Conservation (phyloP, 75 land plant species). For the Cryptomeria japonica region DNA sequence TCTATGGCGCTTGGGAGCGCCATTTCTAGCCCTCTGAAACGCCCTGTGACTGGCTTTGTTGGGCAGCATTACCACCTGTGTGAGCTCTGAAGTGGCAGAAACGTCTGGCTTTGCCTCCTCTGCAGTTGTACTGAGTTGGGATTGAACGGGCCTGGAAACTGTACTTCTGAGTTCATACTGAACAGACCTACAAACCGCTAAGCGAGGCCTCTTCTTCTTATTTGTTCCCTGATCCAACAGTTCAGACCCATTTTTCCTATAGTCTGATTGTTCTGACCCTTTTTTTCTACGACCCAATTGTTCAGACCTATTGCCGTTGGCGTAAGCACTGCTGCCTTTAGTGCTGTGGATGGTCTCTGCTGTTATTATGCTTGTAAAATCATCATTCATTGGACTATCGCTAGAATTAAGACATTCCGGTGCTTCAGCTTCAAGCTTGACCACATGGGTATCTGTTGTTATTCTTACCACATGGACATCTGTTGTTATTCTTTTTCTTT, state of each 20-base stretch:
- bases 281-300: neutral
- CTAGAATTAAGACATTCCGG: neutral
- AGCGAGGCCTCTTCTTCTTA: neutral
- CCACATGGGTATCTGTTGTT: neutral
- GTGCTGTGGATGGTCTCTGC: neutral
- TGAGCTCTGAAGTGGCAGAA: conserved; percentile 9
- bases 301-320: neutral
- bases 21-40: neutral
- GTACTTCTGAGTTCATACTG: neutral
- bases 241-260: neutral
- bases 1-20: neutral
- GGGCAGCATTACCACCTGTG: neutral
- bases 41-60: neutral
- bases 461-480: neutral
- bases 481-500: conserved; percentile 5
- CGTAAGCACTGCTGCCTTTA: neutral
- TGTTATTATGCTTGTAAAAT: neutral
- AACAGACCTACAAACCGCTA: neutral
- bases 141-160: conserved; percentile 8
- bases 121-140: conserved; percentile 7
- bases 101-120: conserved; percentile 4
- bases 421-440: conserved; percentile 9
- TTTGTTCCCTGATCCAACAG: neutral
- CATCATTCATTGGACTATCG: neutral
- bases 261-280: neutral